phyloP scores from a whole-genome alignment of 805 yeast genomes.

The Ogataea nonfermentans region DNA sequence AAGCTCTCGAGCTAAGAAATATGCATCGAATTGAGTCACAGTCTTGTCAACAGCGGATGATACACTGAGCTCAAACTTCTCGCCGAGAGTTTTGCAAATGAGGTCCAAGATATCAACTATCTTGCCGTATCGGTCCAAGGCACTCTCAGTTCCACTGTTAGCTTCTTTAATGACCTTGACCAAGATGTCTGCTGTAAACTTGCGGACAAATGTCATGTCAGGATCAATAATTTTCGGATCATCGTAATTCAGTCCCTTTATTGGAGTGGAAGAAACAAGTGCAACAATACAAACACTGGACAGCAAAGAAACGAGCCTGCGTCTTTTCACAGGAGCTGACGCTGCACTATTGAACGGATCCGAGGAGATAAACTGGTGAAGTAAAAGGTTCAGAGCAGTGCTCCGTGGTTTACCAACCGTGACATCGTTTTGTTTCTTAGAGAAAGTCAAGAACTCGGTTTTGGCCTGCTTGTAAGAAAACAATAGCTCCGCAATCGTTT shows the following conservation, averaged over 20 bases:
- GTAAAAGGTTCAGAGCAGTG: conserved; percentile 71
- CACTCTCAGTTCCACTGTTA: conserved; percentile 33
- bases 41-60: conserved; percentile 42
- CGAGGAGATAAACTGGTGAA: conserved; percentile 70
- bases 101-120: conserved; percentile 53
- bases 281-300: conserved; percentile 62
- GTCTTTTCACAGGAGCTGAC: conserved; percentile 45
- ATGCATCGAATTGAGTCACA: conserved; percentile 58
- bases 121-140: conserved; percentile 51
- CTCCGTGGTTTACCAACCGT: conserved; percentile 64
- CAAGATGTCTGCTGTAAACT: conserved; percentile 67
- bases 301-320: conserved; percentile 55
- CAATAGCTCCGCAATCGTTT: conserved; percentile 64
- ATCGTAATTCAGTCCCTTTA: conserved; percentile 44
- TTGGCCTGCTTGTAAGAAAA: conserved; percentile 80
- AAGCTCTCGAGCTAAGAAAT: conserved; percentile 60
- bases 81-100: conserved; percentile 41
- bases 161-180: conserved; percentile 60
- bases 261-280: conserved; percentile 56
- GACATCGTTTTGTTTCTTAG: conserved; percentile 46
- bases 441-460: conserved; percentile 75
- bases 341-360: conserved; percentile 39
- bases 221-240: conserved; percentile 57
- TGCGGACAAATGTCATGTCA: conserved; percentile 70
- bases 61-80: conserved; percentile 35